A percentile compares a stretch with the other conserved stretches of the same genome.
These are phyloP conservation scores for Physcomitrium patens DNA, from an alignment of 225 moss, liverwort and hornwort genomes.

Conservation along the genomic window DNA sequence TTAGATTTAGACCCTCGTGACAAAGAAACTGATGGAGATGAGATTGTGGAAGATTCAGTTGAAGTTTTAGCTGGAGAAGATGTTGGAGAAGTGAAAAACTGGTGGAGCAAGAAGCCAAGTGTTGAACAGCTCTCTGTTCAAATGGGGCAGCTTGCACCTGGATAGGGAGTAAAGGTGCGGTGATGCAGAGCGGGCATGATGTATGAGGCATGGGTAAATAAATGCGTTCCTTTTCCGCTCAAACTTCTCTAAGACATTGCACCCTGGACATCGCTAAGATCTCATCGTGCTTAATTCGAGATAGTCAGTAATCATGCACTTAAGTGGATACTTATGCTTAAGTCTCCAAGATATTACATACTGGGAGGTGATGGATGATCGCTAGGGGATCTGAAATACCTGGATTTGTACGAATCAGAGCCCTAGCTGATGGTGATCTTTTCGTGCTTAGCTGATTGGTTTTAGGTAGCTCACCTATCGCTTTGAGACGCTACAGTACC, in stretches of 20 bases:
- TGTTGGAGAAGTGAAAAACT: constrained; percentile 48
- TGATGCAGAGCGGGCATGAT: constrained; percentile 20
- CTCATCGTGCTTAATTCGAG: constrained; percentile 15
- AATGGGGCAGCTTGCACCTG: constrained; percentile 86
- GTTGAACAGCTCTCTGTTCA: constrained; percentile 82
- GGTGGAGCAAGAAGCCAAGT: constrained; percentile 64
- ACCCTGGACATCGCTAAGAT: too few species aligned
- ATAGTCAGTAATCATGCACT: constrained; percentile 10
- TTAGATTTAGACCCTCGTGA: constrained; percentile 43
- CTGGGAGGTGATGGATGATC: constrained; percentile 15
- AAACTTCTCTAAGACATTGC: not conserved
- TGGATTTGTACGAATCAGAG: constrained; percentile 9
- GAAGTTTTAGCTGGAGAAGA: constrained; percentile 30
- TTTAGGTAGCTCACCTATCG: constrained; percentile 7
- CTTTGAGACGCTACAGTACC: not conserved
- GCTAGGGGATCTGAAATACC: not conserved
- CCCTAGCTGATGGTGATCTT: constrained; percentile 3
- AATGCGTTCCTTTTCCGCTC: constrained; percentile 13
- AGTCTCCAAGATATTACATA: not conserved
- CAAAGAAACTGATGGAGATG: constrained; percentile 47
- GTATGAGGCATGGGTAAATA: constrained; percentile 29
- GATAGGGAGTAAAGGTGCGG: constrained; percentile 27
- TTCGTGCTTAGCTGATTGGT: constrained; percentile 22
- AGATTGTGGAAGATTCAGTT: constrained; percentile 27
- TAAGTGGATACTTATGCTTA: not conserved